Evolutionary conservation across 768 basidiomycete species (phyloP), one percentile per base, ranked within the genome.

Genomic region (Rhizopogon rudus): DNA sequence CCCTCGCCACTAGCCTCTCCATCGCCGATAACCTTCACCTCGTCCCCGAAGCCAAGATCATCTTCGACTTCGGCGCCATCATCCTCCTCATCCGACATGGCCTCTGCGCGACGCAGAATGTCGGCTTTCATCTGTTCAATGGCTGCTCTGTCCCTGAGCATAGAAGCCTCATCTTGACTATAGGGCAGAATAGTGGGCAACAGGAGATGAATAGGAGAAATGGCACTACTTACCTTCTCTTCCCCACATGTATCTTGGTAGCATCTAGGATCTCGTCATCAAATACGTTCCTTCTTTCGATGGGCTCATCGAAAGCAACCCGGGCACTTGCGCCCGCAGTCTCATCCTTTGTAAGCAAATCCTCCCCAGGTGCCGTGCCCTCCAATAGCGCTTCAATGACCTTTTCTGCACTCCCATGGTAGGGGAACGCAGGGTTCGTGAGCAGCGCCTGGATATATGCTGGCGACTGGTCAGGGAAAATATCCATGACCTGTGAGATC

Each of bases 61-160:
- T 78, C 77, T 10, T 74, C 76, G 45, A 71, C 65, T 59, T 65
- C 58, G 57, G 31, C 59, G 39, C 79, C 80, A 20, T 80, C 84
- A n/a, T 83, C 83, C 10, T 84, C 86, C n/a, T 86, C 84, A 28
- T 80, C 77, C 0, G 78, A 77, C 39, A 86, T 78, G 16, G 76
- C 81, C 62, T 93, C 87, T 0, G 82, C 86, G 4, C 88, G 79
- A 28, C 90, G 81, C 13, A 94, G 75, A 61, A 94, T 94, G 52
- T 89, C 86, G 1, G 82, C 82, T 63, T 95, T 93, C 81, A 94
- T 87, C 60, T 86, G 73, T 41, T 85, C 84, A n/a, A 82, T 76
- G 63, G 81, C 80, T 1, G 75, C 68, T 5, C 76, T 77, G 61
- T 93, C 88, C 13, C 77, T 75, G 7, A 84, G 65, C 13, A 81